Evolutionary conservation across 129 eudicot genomes (phyloP).

Genomic region (Flaveria linearis): DNA sequence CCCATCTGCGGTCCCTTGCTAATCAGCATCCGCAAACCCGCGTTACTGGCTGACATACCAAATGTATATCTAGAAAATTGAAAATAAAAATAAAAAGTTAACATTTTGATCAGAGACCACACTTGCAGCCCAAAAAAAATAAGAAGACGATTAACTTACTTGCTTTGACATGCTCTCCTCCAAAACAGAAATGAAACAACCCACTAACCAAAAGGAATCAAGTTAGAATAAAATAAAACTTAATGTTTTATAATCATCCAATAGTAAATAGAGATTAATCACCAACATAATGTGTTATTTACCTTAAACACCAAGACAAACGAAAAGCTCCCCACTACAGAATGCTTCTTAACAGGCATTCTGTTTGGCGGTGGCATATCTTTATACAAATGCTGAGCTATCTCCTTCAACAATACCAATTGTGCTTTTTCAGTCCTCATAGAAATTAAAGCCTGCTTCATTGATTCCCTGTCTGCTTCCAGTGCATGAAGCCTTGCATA

Average conservation of each 20-base stretch:
- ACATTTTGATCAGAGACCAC: conserved; percentile 2
- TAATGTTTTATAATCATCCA: neutral
- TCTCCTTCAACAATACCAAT: conserved; percentile 73
- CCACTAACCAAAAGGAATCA: conserved; percentile 55
- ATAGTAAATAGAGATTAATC: neutral
- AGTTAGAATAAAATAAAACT: conserved; percentile 2
- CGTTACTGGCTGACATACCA: conserved; percentile 61
- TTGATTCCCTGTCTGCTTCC: conserved; percentile 93
- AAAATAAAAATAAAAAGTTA: neutral
- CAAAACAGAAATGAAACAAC: conserved; percentile 63
- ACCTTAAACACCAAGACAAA: conserved; percentile 73
- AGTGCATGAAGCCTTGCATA: conserved; percentile 89
- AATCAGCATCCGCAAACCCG: conserved; percentile 71
- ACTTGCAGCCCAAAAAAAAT: neutral
- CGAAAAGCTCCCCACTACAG: conserved; percentile 47
- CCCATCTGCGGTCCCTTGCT: conserved; percentile 68
- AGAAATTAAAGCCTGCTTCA: conserved; percentile 90
- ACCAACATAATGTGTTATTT: conserved; percentile 10
- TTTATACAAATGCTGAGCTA: conserved; percentile 80
- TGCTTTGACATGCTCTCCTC: conserved; percentile 69
- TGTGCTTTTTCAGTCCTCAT: conserved; percentile 97
- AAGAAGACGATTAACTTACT: conserved; percentile 43
- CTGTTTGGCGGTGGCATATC: conserved; percentile 58
- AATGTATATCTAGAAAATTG: conserved; percentile 55
- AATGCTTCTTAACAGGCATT: conserved; percentile 61